Base-by-base conservation (phyloP, 2,329 filamentous ascomycete genomes). In the Chaetomium globosum region DNA sequence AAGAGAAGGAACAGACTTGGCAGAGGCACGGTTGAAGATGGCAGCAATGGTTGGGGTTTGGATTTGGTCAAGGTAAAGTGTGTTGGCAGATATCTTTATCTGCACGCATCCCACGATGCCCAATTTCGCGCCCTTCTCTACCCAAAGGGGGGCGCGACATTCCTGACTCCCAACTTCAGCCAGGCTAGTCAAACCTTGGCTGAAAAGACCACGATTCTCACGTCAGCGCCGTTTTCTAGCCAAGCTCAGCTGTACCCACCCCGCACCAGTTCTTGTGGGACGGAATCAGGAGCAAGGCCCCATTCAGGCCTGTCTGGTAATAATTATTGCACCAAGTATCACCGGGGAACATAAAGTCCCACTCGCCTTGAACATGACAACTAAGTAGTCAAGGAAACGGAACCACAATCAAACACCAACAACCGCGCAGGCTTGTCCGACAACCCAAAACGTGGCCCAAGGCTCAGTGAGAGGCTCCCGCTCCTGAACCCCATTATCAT, bases 201-300 rank as follows among this genome's bases (percentile, higher is more conserved):
- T n/a, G 23, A 30, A 8, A 39, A 56, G 36, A 39, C 23, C 31
- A 26, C 26, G 26, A 26, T 56, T 43, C 21, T 36, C 31, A 28
- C 31, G 53, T 53, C 51, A 53, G 51, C 51, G 6, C 31, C 19
- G 28, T 53, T 30, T 30, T 13, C 51, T n/a, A 28, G 28, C 51
- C 26, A 43, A 43, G 39, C 28, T 53, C 51, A 53, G 28, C 51
- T 30, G 51, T 57, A 9, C 55, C 36, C 55, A 46, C 36, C 9
- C 55, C 21, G 13, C 5, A 19, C 39, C 13, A 2, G 31, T 13
- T 39, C 53, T 30, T 19, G 51, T n/a, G 16, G 49, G 21, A 33
- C 28, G 9, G 46, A 7, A 12, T 48, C 19, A 23, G 46, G 19
- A 43, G 26, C 26, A 26, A 26, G 19, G 39, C 16, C 39, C 16